Conservation (phyloP, 1,284 basidiomycete genomes). For the Leccinum pachyderme region DNA sequence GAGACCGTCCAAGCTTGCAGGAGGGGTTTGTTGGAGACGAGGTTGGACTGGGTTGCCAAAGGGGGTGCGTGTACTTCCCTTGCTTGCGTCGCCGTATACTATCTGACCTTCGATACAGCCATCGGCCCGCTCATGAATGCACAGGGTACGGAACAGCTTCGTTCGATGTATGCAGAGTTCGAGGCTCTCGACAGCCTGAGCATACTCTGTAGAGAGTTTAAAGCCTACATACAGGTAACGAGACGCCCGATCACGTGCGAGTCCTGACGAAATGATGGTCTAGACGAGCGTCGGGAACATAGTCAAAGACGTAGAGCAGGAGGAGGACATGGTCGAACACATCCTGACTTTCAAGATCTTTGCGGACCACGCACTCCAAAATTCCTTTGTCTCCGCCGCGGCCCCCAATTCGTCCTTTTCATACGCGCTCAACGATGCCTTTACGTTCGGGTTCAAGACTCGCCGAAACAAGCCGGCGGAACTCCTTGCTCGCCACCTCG, state of each 20-base stretch:
- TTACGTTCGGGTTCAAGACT: constrained; percentile 78
- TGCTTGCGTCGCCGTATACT: neutral
- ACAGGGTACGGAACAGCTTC: constrained; percentile 50
- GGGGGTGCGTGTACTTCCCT: constrained; percentile 42
- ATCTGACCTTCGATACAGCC: constrained; percentile 39
- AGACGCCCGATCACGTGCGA: neutral
- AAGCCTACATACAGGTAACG: constrained; percentile 53
- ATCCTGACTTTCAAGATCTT: constrained; percentile 72
- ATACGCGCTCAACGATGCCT: constrained; percentile 71
- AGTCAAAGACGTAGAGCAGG: constrained; percentile 54
- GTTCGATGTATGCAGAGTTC: constrained; percentile 63
- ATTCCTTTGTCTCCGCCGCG: constrained; percentile 23
- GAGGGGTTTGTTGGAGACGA: constrained; percentile 48
- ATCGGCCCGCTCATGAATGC: constrained; percentile 56
- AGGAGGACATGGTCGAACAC: constrained; percentile 78
- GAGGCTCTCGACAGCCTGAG: constrained; percentile 56
- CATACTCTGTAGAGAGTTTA: constrained; percentile 62
- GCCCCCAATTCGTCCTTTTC: constrained; percentile 54
- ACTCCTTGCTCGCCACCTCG: constrained; percentile 91
- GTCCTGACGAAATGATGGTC: constrained; percentile 4
- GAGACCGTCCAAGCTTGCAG: constrained; percentile 52
- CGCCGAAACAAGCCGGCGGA: constrained; percentile 90
- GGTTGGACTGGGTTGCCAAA: constrained; percentile 56
- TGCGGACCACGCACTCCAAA: constrained; percentile 37
- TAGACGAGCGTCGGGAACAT: constrained; percentile 56